A percentile compares a stretch with the other conserved stretches of the same genome.
These are phyloP conservation scores for Erigeron canadensis DNA, from an alignment of 129 eudicot genomes.

Conservation along the genomic window DNA sequence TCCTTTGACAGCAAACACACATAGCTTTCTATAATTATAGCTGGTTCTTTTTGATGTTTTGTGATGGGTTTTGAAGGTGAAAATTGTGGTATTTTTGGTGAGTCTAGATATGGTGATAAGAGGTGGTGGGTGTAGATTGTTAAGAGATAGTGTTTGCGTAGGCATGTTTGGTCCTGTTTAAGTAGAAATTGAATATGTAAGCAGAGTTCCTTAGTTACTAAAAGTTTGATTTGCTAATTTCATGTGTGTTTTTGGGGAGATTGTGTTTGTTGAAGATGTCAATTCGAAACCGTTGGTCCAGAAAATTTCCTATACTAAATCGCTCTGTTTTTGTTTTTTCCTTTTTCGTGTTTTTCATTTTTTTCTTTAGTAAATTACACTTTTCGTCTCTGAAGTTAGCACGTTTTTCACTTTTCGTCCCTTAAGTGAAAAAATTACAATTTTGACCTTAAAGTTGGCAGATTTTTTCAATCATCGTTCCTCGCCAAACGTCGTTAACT, in stretches of 20 bases:
- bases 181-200: neutral
- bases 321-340: neutral
- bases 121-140: constrained; percentile 24
- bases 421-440: no score
- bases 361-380: no score
- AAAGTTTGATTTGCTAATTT: neutral
- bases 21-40: constrained; percentile 12
- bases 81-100: constrained; percentile 20
- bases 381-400: no score
- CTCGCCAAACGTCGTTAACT: no score
- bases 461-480: no score
- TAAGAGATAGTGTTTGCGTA: constrained; percentile 32
- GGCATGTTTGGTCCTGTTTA: constrained; percentile 19
- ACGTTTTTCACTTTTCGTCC: no score
- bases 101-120: constrained; percentile 13
- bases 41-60: constrained; percentile 3
- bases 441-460: no score
- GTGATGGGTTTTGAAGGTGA: constrained; percentile 19
- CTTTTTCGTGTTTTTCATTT: no score
- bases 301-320: constrained; percentile 3
- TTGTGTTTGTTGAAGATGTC: constrained; percentile 26
- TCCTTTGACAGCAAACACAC: constrained; percentile 43
- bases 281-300: constrained; percentile 31
- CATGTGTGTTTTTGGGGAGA: neutral
- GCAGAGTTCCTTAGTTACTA: neutral